Evolutionary conservation across 1,139 yeast genomes (phyloP).

Genomic region (Candida tetrigidarum): DNA sequence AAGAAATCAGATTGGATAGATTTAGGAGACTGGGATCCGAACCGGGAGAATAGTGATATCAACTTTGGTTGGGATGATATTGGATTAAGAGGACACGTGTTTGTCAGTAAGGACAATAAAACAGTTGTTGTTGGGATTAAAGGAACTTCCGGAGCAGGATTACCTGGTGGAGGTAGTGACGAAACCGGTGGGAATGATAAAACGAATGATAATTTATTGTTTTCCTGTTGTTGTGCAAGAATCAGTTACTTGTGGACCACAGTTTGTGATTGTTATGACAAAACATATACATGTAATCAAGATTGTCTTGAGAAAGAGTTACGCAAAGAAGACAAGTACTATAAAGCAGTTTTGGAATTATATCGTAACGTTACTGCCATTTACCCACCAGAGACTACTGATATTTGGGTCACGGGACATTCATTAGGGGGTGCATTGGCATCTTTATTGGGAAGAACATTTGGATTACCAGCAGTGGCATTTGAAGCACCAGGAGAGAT

Average conservation of each 20-base stretch:
- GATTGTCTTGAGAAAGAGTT: constrained; percentile 82
- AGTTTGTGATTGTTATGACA: constrained; percentile 91
- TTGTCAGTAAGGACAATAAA: constrained; percentile 64
- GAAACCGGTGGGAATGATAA: constrained; percentile 85
- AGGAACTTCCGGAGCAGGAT: constrained; percentile 90
- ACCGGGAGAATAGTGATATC: constrained; percentile 34
- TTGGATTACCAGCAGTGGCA: constrained; percentile 87
- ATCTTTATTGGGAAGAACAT: constrained; percentile 82
- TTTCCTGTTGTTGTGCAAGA: constrained; percentile 97
- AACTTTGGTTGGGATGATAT: constrained; percentile 86
- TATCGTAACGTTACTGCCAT: constrained; percentile 69
- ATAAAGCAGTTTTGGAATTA: constrained; percentile 77
- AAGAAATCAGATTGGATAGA: constrained; percentile 79
- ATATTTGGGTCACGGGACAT: constrained; percentile 94
- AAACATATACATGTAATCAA: constrained; percentile 88
- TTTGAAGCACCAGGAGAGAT: constrained; percentile 95
- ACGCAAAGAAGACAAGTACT: constrained; percentile 76
- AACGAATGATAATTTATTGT: constrained; percentile 82
- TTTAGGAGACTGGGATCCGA: constrained; percentile 63
- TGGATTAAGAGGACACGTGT: constrained; percentile 91
- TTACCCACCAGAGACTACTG: constrained; percentile 65
- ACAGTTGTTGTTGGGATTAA: constrained; percentile 83
- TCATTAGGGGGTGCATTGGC: constrained; percentile 93
- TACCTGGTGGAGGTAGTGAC: constrained; percentile 73
- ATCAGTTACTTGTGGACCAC: constrained; percentile 92